Base-by-base conservation (phyloP, 768 basidiomycete species). In the Galerina marginata region DNA sequence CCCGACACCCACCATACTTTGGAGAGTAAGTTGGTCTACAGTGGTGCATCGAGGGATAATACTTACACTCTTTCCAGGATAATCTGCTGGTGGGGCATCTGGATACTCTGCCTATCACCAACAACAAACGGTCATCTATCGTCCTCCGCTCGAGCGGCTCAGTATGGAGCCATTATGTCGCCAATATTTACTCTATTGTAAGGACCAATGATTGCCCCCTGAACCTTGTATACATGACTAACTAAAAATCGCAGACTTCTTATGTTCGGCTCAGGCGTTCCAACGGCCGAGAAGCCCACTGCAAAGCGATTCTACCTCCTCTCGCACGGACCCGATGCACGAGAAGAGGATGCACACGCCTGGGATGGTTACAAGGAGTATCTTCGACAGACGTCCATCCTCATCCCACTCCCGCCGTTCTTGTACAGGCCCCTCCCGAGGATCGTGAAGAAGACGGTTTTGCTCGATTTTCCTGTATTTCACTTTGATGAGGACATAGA, bases 1-100 rank as follows among this genome's bases (percentile, higher is more conserved):
- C 83, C 23, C 80, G 88, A 3, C 87, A 90, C 64, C 88, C 89
- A 16, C 85, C 87, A 0, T 90, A 89, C 69, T 89, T 89, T 65
- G 88, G 88, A 67, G 89, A 90, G 84, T 87, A 73, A 68, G 80
- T 78, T 29, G 16, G 29, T 46, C 20, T 20, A 7, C 43, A 15
- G 20, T 16, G 12, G 15, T 63, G 59, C 6, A 23, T 46, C 33
- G 26, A 16, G 12, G 5, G 6, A 20, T 29, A 42, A 38, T 33
- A 54, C 38, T 62, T 14, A 57, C 48, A 11, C 20, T 12, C 15
- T 33, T 56, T 26, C 1, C 60, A 85, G 83, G 68, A 87, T 86
- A 56, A 69, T 86, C 59, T 86, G 84, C 65, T 87, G 86, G 85
- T 87, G 85, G 85, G 87, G 86, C 2, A 84, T 86, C 15, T 88